Base-by-base conservation (phyloP, 768 basidiomycete genomes). In the Xerocomellus dryophilus region DNA sequence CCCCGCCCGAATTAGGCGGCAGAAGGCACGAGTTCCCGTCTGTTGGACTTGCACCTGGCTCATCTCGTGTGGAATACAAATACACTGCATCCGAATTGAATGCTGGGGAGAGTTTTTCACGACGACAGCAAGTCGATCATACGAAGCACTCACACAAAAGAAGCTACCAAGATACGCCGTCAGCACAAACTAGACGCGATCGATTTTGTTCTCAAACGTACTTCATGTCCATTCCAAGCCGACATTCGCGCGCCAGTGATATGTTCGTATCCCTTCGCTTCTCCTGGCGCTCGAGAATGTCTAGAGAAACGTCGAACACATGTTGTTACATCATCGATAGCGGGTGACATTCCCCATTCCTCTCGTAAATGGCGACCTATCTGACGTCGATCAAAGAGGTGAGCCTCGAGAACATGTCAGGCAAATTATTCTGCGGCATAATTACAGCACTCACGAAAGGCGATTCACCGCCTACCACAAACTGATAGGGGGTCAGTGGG, bases 271-370 rank as follows among this genome's bases (percentile, higher is more conserved):
- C 74, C 73, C 52, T 57, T 70, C 10, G 55, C 63, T 50, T 77
- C 74, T 39, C 70, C 70, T 34, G 59, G 61, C 3, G 68, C 70
- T 4, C 74, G 64, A 8, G 66, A 58, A 57, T 66, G 61, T 50
- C 86, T 74, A 11, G 88, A 91, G 66, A 94, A 90, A 29, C 84
- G 81, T 51, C 92, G 80, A 18, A 94, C 89, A 65, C 93, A 94
- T 11, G 86, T 86, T 2, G 88, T 88, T 43, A 85, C 64, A 42
- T 79, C 80, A 21, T 75, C 74, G 4, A 73, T 59, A 34, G 60
- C 66, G 7, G 78, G 78, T 14, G 80, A 72, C 53, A 77, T 70
- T 14, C 90, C 90, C 89, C 90, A 91, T 61, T 90, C 84, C 44
- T 80, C 81, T 52, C 74, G 69, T 40, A 90, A 71, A 31, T 76